These are phyloP conservation scores for Lachancea meyersii DNA, from an alignment of 805 yeast genomes.

Conservation along the genomic window DNA sequence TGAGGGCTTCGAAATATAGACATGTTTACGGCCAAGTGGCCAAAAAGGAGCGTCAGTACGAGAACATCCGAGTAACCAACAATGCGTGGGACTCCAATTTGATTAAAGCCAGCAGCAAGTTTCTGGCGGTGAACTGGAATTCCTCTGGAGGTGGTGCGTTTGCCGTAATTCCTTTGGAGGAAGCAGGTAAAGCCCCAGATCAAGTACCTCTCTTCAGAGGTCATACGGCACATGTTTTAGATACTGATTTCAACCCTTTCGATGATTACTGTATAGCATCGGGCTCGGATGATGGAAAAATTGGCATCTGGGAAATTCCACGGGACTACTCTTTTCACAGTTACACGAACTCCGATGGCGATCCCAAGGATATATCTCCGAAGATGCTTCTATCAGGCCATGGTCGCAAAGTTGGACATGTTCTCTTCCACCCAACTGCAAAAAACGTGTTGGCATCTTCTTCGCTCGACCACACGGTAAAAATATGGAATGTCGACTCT, in stretches of 20 bases:
- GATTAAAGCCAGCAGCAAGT: conserved; percentile 80
- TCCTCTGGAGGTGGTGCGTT: conserved; percentile 97
- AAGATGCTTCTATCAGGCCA: conserved; percentile 73
- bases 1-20: conserved; percentile 93
- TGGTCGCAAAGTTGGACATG: conserved; percentile 87
- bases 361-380: conserved; percentile 66
- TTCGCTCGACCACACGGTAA: conserved; percentile 85
- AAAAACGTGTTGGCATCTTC: conserved; percentile 81
- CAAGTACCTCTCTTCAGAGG: conserved; percentile 91
- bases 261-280: conserved; percentile 68
- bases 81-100: conserved; percentile 97
- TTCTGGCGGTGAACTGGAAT: conserved; percentile 83
- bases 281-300: conserved; percentile 74
- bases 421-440: conserved; percentile 84
- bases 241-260: conserved; percentile 93
- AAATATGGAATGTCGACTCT: conserved; percentile 80
- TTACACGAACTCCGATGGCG: conserved; percentile 48
- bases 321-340: conserved; percentile 66
- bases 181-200: conserved; percentile 91
- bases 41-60: conserved; percentile 42
- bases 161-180: conserved; percentile 81
- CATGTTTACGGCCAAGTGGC: conserved; percentile 92
- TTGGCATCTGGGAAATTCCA: conserved; percentile 86
- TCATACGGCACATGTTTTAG: conserved; percentile 90
- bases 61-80: conserved; percentile 61